Conservation (phyloP, 2,329 filamentous ascomycete genomes). For the Calonectria multiphialidica region DNA sequence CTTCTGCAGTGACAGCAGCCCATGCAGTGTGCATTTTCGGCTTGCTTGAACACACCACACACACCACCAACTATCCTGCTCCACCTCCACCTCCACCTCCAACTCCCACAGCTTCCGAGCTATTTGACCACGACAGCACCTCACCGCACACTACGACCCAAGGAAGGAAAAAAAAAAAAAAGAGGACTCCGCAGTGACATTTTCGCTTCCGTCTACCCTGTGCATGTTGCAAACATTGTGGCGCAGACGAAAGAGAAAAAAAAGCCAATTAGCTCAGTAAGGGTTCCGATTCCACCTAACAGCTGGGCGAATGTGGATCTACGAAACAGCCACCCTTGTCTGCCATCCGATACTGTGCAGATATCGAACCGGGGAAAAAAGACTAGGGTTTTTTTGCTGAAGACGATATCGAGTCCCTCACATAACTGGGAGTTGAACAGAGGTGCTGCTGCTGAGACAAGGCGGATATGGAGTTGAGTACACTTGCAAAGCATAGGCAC, state of each 20-base stretch:
- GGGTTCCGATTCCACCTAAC: background rate
- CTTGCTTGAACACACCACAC: background rate
- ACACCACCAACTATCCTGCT: background rate
- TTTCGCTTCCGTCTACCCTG: background rate
- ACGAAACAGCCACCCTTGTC: background rate
- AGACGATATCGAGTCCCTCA: background rate
- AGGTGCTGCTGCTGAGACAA: background rate
- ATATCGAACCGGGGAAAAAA: background rate
- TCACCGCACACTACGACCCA: background rate
- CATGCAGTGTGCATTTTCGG: background rate
- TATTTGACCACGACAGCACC: background rate
- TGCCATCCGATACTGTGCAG: constrained; percentile 8
- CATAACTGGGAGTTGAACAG: too few relatives aligned
- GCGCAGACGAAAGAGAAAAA: background rate
- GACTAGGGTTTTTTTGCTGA: background rate
- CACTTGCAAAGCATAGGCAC: background rate
- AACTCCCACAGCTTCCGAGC: background rate
- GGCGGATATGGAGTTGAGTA: background rate
- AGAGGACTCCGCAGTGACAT: background rate
- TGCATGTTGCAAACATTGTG: background rate
- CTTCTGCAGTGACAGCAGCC: constrained; percentile 5
- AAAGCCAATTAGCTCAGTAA: background rate
- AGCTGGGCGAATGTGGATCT: background rate
- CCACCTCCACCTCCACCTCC: background rate
- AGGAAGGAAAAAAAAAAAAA: too few relatives aligned